A percentile compares a stretch with the other conserved stretches of the same genome.
phyloP scores from a whole-genome alignment of 2,329 filamentous ascomycete species.

The Xylaria digitata region DNA sequence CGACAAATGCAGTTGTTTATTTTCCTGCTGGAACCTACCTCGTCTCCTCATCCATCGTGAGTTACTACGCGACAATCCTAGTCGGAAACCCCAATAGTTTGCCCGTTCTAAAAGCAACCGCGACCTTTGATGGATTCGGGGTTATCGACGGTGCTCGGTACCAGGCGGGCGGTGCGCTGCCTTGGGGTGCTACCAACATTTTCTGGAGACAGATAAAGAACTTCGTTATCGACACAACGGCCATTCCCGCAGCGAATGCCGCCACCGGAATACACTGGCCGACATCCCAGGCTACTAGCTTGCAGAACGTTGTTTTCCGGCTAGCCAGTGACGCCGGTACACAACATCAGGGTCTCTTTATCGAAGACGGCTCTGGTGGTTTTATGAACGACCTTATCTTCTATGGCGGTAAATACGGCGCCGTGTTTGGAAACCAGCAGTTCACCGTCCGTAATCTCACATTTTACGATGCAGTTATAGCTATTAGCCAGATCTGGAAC shows the following conservation, averaged over 20 bases:
- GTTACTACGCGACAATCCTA: constrained; percentile 84
- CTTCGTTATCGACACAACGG: constrained; percentile 66
- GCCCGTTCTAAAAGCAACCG: constrained; percentile 65
- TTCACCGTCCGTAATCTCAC: constrained; percentile 78
- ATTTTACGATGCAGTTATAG: constrained; percentile 73
- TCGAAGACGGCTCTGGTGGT: constrained; percentile 73
- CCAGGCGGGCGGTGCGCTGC: constrained; percentile 53
- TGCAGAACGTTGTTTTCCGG: constrained; percentile 68
- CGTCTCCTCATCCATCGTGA: constrained; percentile 66
- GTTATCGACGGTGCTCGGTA: constrained; percentile 63
- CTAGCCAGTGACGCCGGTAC: constrained; percentile 60
- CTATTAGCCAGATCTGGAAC: constrained; percentile 79
- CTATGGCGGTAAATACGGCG: constrained; percentile 75
- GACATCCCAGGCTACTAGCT: constrained; percentile 70
- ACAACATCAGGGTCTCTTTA: constrained; percentile 67
- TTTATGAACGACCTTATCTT: constrained; percentile 77
- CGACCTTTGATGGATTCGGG: constrained; percentile 60
- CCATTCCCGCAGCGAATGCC: constrained; percentile 57
- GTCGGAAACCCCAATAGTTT: constrained; percentile 56
- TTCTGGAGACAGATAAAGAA: constrained; percentile 70
- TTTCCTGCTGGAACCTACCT: constrained; percentile 41
- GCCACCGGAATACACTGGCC: constrained; percentile 74
- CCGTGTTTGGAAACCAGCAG: constrained; percentile 70
- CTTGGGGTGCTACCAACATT: constrained; percentile 67
- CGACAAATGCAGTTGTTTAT: constrained; percentile 40